phyloP scores from a whole-genome alignment of 1,284 basidiomycete genomes.

The Vanrija sp. region DNA sequence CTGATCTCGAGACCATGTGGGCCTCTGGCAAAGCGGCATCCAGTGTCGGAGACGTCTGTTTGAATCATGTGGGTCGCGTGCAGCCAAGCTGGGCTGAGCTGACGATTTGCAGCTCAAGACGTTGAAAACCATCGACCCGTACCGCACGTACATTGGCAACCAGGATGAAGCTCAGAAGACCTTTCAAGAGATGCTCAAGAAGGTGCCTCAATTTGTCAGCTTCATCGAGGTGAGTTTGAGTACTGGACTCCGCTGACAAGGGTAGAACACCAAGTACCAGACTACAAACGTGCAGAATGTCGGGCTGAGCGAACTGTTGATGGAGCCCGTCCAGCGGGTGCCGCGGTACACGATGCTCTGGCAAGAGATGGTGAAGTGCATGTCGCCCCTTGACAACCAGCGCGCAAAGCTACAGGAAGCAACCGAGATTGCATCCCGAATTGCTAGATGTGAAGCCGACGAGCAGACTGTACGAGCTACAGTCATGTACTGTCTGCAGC shows the following conservation, averaged over 20 bases:
- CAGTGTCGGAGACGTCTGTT: conserved; percentile 76
- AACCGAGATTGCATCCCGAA: conserved; percentile 78
- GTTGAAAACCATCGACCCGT: conserved; percentile 77
- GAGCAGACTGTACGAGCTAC: conserved; percentile 85
- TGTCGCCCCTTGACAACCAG: conserved; percentile 71
- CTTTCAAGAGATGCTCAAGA: conserved; percentile 75
- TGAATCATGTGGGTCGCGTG: conserved; percentile 60
- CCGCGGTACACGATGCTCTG: conserved; percentile 93
- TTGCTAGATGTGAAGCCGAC: conserved; percentile 88
- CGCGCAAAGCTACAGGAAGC: conserved; percentile 80
- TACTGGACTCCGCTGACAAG: background rate
- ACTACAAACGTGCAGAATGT: conserved; percentile 75
- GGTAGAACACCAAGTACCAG: conserved; percentile 81
- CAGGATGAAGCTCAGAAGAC: conserved; percentile 89
- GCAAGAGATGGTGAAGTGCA: conserved; percentile 80
- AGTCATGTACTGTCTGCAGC: conserved; percentile 78
- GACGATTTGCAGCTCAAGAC: conserved; percentile 59
- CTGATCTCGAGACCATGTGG: conserved; percentile 74
- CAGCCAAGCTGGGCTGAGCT: background rate
- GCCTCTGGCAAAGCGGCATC: conserved; percentile 55
- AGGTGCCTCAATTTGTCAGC: conserved; percentile 68
- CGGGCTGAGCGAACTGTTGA: conserved; percentile 87
- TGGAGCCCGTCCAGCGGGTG: conserved; percentile 99
- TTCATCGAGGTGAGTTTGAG: conserved; percentile 71
- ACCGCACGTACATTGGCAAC: conserved; percentile 84